A percentile compares a stretch with the other conserved stretches of the same genome.
Evolutionary conservation across 2,329 filamentous ascomycete genomes (phyloP).

Genomic region (Penicillium fuscoglaucum): DNA sequence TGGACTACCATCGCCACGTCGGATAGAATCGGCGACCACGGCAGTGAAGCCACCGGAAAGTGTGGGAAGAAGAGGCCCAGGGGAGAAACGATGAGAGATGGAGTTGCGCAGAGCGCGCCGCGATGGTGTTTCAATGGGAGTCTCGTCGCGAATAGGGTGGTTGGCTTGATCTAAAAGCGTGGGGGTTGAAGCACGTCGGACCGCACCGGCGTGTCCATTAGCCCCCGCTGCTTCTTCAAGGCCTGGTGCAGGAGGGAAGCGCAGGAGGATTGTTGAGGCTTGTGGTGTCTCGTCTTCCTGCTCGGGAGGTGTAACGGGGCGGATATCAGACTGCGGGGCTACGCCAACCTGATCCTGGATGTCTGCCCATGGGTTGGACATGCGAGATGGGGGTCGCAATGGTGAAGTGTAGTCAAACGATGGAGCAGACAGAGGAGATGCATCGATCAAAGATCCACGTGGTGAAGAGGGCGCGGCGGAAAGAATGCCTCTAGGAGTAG

Average conservation of each 20-base stretch:
- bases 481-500: constrained; percentile 35
- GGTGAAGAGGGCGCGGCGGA: constrained; percentile 38
- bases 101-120: constrained; percentile 46
- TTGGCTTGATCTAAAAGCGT: constrained; percentile 17
- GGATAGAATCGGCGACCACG: constrained; percentile 64
- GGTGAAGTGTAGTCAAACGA: constrained; percentile 32
- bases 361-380: constrained; percentile 44
- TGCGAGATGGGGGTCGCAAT: constrained; percentile 37
- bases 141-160: constrained; percentile 28
- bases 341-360: constrained; percentile 17
- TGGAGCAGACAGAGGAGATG: constrained; percentile 30
- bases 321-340: constrained; percentile 27
- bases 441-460: constrained; percentile 34
- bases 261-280: constrained; percentile 38
- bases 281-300: constrained; percentile 20
- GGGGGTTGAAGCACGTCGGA: constrained; percentile 25
- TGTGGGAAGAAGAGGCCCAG: constrained; percentile 60
- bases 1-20: constrained; percentile 54
- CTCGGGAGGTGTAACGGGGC: constrained; percentile 31
- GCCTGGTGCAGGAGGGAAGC: constrained; percentile 43
- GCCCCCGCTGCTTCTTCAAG: constrained; percentile 24
- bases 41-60: constrained; percentile 61
- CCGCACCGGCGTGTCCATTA: constrained; percentile 11
- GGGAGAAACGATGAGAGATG: constrained; percentile 54
- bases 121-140: constrained; percentile 40